Conservation (phyloP, 2,329 filamentous ascomycete species). For the Grosmannia serpens region DNA sequence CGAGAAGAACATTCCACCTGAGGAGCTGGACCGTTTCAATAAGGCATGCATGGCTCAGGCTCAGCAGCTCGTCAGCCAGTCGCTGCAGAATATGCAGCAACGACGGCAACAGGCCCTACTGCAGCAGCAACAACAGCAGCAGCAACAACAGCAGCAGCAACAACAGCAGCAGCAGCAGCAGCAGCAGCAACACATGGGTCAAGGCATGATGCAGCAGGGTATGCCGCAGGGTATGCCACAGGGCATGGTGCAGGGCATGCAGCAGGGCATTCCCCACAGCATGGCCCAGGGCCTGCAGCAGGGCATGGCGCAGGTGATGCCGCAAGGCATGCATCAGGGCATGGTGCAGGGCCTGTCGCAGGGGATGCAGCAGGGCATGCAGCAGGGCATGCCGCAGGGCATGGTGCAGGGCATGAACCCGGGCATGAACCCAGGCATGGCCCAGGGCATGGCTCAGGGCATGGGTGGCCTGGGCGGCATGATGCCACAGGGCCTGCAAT, state of each 20-base stretch:
- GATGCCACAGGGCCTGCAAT: background rate
- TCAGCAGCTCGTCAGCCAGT: slow-evolving; percentile 4
- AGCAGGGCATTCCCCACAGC: slow-evolving; percentile 8
- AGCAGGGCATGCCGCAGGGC: slow-evolving; percentile 4
- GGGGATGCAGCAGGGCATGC: slow-evolving; percentile 6
- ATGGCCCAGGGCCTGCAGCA: slow-evolving; percentile 6
- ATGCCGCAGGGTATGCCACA: slow-evolving; percentile 6
- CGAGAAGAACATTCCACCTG: slow-evolving; percentile 32
- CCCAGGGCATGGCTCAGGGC: background rate
- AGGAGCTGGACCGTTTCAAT: slow-evolving; percentile 33
- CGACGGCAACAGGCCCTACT: slow-evolving; percentile 9
- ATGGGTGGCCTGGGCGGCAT: background rate
- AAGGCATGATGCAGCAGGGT: slow-evolving; percentile 14
- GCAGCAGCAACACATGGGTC: slow-evolving; percentile 20
- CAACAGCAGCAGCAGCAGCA: slow-evolving; percentile 27
- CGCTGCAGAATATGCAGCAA: slow-evolving; percentile 8
- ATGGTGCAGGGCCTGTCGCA: slow-evolving; percentile 8
- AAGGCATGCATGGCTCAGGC: slow-evolving; percentile 21
- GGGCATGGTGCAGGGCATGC: slow-evolving; percentile 8
- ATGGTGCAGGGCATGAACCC: background rate
- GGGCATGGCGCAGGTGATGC: slow-evolving; percentile 4
- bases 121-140: slow-evolving; percentile 12
- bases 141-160: slow-evolving; percentile 12
- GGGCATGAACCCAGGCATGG: background rate
- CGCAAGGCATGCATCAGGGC: background rate